Percentiles rank a stretch among this genome's conserved stretches.
These are phyloP conservation scores for Xylariales sp. DNA, from an alignment of 2,329 filamentous ascomycete species.

Conservation along the genomic window DNA sequence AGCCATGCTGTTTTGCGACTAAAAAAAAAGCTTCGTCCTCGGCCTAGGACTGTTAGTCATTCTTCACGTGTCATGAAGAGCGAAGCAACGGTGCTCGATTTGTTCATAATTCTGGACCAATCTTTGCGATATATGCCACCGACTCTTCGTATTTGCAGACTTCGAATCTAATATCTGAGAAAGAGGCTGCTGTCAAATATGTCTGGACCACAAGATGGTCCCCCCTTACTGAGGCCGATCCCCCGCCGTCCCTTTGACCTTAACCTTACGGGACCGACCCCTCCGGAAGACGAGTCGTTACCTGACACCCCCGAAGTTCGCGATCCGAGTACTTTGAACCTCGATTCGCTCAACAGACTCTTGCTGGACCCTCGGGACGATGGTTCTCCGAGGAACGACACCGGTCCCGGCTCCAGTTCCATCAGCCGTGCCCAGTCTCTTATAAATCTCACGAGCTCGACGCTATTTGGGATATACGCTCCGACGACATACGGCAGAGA, in stretches of 20 bases:
- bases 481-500: slow-evolving; percentile 53
- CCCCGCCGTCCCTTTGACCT: slow-evolving; percentile 68
- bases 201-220: too few relatives aligned
- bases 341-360: slow-evolving; percentile 31
- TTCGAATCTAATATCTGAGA: too few relatives aligned
- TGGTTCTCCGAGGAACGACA: slow-evolving; percentile 16
- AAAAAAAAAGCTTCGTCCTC: too few relatives aligned
- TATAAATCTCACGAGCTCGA: slow-evolving; percentile 82
- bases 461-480: slow-evolving; percentile 87
- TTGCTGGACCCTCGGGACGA: slow-evolving; percentile 20
- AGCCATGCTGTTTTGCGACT: too few relatives aligned
- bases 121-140: too few relatives aligned
- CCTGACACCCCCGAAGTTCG: slow-evolving; percentile 34
- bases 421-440: slow-evolving; percentile 71
- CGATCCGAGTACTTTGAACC: slow-evolving; percentile 41
- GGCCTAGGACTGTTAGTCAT: too few relatives aligned
- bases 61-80: too few relatives aligned
- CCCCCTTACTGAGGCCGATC: slow-evolving; percentile 61
- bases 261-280: slow-evolving; percentile 42
- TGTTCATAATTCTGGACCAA: too few relatives aligned
- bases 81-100: too few relatives aligned
- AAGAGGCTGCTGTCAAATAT: too few relatives aligned
- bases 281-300: slow-evolving; percentile 30
- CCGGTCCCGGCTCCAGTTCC: slow-evolving; percentile 30
- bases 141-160: too few relatives aligned